Base-by-base conservation (phyloP, 345 rosid species). In the Balakata baccata region DNA sequence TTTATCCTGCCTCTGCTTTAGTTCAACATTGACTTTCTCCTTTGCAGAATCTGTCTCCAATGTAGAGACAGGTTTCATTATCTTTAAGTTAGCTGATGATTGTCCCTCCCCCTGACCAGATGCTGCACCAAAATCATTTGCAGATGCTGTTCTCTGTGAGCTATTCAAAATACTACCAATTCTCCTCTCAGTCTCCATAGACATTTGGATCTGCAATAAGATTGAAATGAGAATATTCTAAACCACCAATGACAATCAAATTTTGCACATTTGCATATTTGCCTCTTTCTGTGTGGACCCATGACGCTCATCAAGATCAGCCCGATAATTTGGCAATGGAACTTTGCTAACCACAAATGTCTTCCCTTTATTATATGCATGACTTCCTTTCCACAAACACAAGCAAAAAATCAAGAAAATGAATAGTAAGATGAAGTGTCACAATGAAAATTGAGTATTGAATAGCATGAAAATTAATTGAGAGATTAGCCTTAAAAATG, bases 251-350 rank as follows among this genome's bases (percentile, higher is more conserved):
- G 38, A 11, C 41, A 74, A 45, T 46, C 43, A 70, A 56, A 65
- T 61, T 54, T 58, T 51, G 69, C 16, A 56, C 63, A 69, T 37
- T 45, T 62, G 74, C 58, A 58, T 66, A 50, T 39, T 63, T 77
- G 88, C 98, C 97, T 87, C 95, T 75, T 92, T 87, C 75, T 88
- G 96, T 50, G 92, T 85, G 59, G 98, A 92, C 79, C 98, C 98
- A 82, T 94, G 98, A 3, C 81, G 84, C 76, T 94, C 97, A 82
- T 94, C 98, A 62, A 92, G 96, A 85, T 94, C 98, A 18, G 92
- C 97, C 5, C 97, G 80, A 83, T 94, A 94, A 86, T 88, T 75
- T 13, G 98, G 98, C 80, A 94, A 75, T 13, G 95, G 98, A 83
- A 90, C 89, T 89, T 92, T 94, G 88, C 98, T 94, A 60, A 89